Base-by-base conservation (phyloP, 2,329 filamentous ascomycete species). In the Talaromyces sp. region DNA sequence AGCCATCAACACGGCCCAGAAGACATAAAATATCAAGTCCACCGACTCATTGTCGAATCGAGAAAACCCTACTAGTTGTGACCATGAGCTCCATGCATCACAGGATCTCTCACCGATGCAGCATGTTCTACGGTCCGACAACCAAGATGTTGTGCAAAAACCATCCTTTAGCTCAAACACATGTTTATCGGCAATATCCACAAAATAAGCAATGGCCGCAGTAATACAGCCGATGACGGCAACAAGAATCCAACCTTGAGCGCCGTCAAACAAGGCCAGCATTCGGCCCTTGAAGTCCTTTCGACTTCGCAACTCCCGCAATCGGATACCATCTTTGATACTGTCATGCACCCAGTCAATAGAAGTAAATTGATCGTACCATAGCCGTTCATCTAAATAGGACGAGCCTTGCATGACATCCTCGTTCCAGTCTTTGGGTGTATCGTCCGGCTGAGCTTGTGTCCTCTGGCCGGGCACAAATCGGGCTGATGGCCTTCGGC, bases 341-440 rank as follows among this genome's bases (percentile, higher is more conserved):
- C 90, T 93, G 78, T 99, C 95, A 75, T 97, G 94, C 0, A 99
- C 93, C 95, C 95, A 99, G 77, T 99, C 94, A 63, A 92, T 97
- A 7, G 92, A 96, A 6, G 93, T 97, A 73, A 97, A 97, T 78
- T 99, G 95, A 81, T 99, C 95, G 79, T 98, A 98, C 95, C 95
- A 98, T 10, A 96, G 90, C 66, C 95, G 89, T 70, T 98, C 93
- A 73, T 97, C 91, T 60, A 89, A 82, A 70, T 87, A 89, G 10
- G 90, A 79, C 4, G 87, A 89, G 39, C 83, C 80, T 72, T 89
- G 90, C 62, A 79, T 63, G 1, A 67, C 71, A 4, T 68, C 72
- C 19, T 57, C 61, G 19, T 63, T 57, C 61, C 61, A 63, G 70
- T 74, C 71, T 83, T 85, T 68, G 83, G 81, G 71, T 85, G 88